Conservation (phyloP, 164 flowering plant genomes). For the Euptelea pleiosperma region DNA sequence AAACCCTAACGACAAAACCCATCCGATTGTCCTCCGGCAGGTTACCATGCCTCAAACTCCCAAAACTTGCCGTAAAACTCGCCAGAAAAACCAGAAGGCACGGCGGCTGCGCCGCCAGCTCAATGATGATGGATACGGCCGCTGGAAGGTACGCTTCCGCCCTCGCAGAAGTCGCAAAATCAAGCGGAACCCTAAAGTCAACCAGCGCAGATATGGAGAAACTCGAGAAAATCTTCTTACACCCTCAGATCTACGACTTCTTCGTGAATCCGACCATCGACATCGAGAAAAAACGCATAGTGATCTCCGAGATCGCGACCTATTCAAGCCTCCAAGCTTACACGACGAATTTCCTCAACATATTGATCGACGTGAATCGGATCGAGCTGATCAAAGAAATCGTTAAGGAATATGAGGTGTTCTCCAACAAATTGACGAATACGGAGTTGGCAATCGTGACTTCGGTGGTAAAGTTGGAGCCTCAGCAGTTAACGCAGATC, state of each 20-base stretch:
- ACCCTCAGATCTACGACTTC: slow-evolving; percentile 36
- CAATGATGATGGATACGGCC: slow-evolving; percentile 47
- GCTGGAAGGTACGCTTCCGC: slow-evolving; percentile 78
- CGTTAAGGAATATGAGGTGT: slow-evolving; percentile 64
- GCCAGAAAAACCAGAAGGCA: slow-evolving; percentile 11
- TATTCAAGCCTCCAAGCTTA: slow-evolving; percentile 44
- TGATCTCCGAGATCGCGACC: slow-evolving; percentile 48
- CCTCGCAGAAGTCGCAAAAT: slow-evolving; percentile 66
- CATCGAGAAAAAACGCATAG: slow-evolving; percentile 39
- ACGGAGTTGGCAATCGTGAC: slow-evolving; percentile 80
- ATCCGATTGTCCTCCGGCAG: slow-evolving; percentile 43
- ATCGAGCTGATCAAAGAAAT: slow-evolving; percentile 57
- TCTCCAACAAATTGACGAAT: slow-evolving; percentile 59
- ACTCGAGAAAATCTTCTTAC: slow-evolving; percentile 57
- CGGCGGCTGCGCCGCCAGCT: slow-evolving; percentile 29
- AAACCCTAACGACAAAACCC: slow-evolving; percentile 10
- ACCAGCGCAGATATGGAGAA: slow-evolving; percentile 65
- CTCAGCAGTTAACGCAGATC: slow-evolving; percentile 85
- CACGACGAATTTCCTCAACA: slow-evolving; percentile 63
- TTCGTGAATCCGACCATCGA: slow-evolving; percentile 55
- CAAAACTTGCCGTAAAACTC: slow-evolving; percentile 21
- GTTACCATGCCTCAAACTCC: slow-evolving; percentile 28
- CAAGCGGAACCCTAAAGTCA: slow-evolving; percentile 59
- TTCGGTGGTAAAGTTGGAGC: slow-evolving; percentile 77
- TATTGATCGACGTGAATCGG: slow-evolving; percentile 61